Evolutionary conservation across 495 filamentous ascomycete genomes (phyloP), one percentile per base, ranked within the genome.

Genomic region (Aspergillus hancockii): DNA sequence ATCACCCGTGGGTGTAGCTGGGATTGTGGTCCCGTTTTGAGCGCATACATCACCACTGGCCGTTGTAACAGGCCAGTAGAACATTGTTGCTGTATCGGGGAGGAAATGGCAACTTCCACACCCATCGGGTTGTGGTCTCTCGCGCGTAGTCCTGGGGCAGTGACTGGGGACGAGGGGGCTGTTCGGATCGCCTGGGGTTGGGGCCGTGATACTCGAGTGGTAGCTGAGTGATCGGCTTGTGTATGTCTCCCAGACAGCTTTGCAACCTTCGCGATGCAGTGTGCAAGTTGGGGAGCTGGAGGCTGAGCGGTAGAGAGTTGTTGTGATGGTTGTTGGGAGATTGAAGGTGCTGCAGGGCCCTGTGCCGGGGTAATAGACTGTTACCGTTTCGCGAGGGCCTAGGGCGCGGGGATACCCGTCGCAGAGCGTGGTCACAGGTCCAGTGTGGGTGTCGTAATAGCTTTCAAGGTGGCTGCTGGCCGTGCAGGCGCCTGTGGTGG

Each of bases 31-130:
- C 51, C 67, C 67, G 46, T 63, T 61, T 54, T 66, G 60, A 34
- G 55, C 56, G 55, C 64, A 70, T 36, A 67, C 60, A 25, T 65
- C 67, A 14, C 67, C 67, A 21, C 16, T 38, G 5, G 50, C 57
- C 23, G 67, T 67, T 21, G 54, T 59, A 28, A 63, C 63, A 9
- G 67, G 67, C 67, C 67, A 70, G 63, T 67, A 70, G 54, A 67
- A 70, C 45, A 70, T 51, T n/a, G 67, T 70, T 8, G 67, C 67
- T 8, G 61, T 63, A 18, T 28, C 65, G 8, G 67, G 67, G 51
- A 70, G 59, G 49, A 63, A 66, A 43, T 67, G 67, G 49, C 65
- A 70, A 16, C 34, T 49, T 9, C 61, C 53, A 52, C 67, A 70
- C 3, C 61, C 60, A n/a, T 70, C 53, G 31, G 47, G 40, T 18